Percentiles rank a stretch among this genome's conserved stretches.
Evolutionary conservation across 2,329 filamentous ascomycete genomes (phyloP).

Genomic region (Paecilomyces variotii): DNA sequence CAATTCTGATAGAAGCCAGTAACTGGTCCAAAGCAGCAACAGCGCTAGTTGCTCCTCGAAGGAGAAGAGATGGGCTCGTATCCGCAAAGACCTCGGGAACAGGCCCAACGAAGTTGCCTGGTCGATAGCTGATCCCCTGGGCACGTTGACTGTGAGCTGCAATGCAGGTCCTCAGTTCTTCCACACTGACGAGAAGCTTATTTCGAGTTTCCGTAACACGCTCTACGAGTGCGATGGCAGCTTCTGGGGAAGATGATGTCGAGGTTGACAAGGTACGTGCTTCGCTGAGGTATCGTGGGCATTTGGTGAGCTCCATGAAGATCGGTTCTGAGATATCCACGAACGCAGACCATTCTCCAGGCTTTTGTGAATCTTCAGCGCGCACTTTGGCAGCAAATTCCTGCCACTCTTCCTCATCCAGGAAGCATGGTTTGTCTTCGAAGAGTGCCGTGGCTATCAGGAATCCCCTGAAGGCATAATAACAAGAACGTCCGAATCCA

Average conservation of each 20-base stretch:
- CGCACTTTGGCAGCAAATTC: conserved; percentile 16
- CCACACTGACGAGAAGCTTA: conserved; percentile 4
- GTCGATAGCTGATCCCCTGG: conserved; percentile 15
- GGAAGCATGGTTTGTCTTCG: conserved; percentile 26
- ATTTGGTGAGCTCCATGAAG: conserved; percentile 21
- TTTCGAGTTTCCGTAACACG: conserved; percentile 13
- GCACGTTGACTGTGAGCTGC: conserved; percentile 14
- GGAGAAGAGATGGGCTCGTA: conserved; percentile 16
- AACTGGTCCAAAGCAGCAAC: conserved; percentile 13
- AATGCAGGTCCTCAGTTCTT: conserved; percentile 13
- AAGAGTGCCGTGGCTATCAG: conserved; percentile 27
- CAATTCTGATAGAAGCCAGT: conserved; percentile 7
- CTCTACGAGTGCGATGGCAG: conserved; percentile 2
- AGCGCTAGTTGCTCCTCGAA: conserved; percentile 18
- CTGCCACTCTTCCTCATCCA: conserved; percentile 26
- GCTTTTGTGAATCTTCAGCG: conserved; percentile 16
- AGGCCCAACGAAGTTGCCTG: conserved; percentile 16
- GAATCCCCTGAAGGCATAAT: conserved; percentile 30
- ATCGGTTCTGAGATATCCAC: conserved; percentile 14
- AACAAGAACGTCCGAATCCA: conserved; percentile 28
- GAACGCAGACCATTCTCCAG: conserved; percentile 17
- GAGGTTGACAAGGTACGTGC: conserved; percentile 6
- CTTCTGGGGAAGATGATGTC: conserved; percentile 1
- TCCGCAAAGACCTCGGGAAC: conserved; percentile 15
- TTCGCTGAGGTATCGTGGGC: conserved; percentile 20